Percentiles rank a stretch among this genome's conserved stretches.
phyloP scores from a whole-genome alignment of 768 basidiomycete species.

The Suillus placidus region DNA sequence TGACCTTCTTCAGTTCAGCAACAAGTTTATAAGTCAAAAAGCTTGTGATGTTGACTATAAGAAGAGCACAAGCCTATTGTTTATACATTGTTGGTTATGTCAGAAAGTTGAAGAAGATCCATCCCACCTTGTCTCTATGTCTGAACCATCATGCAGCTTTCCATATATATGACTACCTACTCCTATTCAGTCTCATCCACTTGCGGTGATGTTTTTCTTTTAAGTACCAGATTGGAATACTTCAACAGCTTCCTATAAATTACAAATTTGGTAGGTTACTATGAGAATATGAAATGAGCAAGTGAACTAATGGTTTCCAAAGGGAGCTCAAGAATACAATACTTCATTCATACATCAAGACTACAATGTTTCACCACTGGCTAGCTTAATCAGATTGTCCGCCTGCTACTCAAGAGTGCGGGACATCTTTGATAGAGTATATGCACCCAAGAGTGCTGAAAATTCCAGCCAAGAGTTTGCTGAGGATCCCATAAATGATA shows the following conservation, averaged over 20 bases:
- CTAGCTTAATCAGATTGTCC: constrained; percentile 10
- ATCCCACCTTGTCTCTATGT: constrained; percentile 17
- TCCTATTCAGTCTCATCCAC: constrained; percentile 38
- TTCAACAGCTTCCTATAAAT: constrained; percentile 39
- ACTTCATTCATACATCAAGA: constrained; percentile 17
- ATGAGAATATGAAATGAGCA: constrained; percentile 14
- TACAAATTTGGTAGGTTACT: constrained; percentile 26
- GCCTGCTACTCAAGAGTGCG: constrained; percentile 11
- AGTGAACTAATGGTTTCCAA: neutral
- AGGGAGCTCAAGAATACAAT: constrained; percentile 16
- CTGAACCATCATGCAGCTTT: constrained; percentile 36
- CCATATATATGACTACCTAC: constrained; percentile 36
- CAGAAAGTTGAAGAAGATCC: constrained; percentile 18
- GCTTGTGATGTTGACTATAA: constrained; percentile 9
- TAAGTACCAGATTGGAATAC: constrained; percentile 38
- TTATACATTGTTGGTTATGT: constrained; percentile 21
- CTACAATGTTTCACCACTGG: constrained; percentile 17
- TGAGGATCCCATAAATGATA: neutral
- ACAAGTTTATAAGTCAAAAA: too few relatives aligned
- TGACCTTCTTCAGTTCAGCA: too few relatives aligned
- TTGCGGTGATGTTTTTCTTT: constrained; percentile 45
- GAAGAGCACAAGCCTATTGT: constrained; percentile 13
- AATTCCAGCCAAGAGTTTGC: neutral
- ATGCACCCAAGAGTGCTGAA: neutral
- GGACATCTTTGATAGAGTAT: constrained; percentile 8